Conservation (phyloP, 2,329 filamentous ascomycete species). For the Laburnicola sp. region DNA sequence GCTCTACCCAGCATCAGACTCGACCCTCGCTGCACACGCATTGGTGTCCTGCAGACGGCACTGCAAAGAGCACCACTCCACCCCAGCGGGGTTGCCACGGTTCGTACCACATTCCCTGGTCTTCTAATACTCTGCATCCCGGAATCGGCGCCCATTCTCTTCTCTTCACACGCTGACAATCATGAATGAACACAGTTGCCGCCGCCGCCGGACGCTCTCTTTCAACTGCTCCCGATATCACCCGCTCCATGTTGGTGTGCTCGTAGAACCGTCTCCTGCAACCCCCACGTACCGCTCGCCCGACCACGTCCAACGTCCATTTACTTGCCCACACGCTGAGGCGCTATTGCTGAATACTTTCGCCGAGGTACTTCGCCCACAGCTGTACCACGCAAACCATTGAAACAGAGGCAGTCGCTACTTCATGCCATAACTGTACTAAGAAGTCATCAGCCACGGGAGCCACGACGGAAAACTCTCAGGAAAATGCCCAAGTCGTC, state of each 20-base stretch:
- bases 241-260: constrained; percentile 33
- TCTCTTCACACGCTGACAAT: constrained; percentile 32
- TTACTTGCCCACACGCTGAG: constrained; percentile 20
- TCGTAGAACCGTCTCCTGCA: constrained; percentile 24
- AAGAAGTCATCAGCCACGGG: constrained; percentile 30
- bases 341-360: constrained; percentile 20
- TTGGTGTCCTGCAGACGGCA: constrained; percentile 37
- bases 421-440: constrained; percentile 24
- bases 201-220: constrained; percentile 20
- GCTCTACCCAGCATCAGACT: constrained; percentile 21
- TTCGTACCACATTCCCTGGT: constrained; percentile 40
- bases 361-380: constrained; percentile 33
- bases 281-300: constrained; percentile 23
- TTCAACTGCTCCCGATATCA: constrained; percentile 16
- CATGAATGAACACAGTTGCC: constrained; percentile 36
- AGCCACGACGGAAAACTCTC: constrained; percentile 31
- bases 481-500: constrained; percentile 47
- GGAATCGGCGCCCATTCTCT: constrained; percentile 12
- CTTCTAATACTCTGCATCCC: constrained; percentile 24
- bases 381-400: constrained; percentile 3
- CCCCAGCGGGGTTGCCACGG: constrained; percentile 29
- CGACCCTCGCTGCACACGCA: constrained; percentile 32
- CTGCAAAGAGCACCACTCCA: constrained; percentile 32
- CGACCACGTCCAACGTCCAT: constrained; percentile 12
- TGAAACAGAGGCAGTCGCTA: constrained; percentile 4